These are phyloP conservation scores for Piper longum DNA, from an alignment of 164 flowering plant species.

Conservation along the genomic window DNA sequence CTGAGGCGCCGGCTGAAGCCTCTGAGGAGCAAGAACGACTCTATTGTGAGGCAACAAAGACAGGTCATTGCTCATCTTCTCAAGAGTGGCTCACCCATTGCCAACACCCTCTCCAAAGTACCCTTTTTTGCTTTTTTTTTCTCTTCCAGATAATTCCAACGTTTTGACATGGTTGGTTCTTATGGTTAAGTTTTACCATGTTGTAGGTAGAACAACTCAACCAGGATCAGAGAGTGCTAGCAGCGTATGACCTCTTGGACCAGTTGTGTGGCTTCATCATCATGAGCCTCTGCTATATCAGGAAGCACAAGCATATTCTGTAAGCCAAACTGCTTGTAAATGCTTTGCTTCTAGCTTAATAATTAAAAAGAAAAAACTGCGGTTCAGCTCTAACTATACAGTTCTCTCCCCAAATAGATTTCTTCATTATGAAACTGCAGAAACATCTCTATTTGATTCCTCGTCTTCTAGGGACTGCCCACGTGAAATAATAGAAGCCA, in stretches of 20 bases:
- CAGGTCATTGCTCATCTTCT: slow-evolving; percentile 53
- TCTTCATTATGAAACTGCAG: background rate
- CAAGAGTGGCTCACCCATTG: slow-evolving; percentile 30
- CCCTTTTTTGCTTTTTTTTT: background rate
- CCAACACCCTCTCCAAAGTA: slow-evolving; percentile 43
- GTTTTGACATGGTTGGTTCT: background rate
- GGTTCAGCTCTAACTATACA: too few relatives aligned
- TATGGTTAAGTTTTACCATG: background rate
- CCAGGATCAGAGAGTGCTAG: slow-evolving; percentile 31
- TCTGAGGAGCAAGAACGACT: slow-evolving; percentile 45
- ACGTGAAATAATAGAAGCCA: slow-evolving; percentile 68
- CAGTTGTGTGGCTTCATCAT: slow-evolving; percentile 51
- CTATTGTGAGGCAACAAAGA: slow-evolving; percentile 36
- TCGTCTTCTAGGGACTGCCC: slow-evolving; percentile 53
- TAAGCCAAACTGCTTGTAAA: background rate
- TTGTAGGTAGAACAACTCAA: slow-evolving; percentile 59
- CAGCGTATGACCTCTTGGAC: slow-evolving; percentile 51
- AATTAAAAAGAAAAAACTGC: too few relatives aligned
- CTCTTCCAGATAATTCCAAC: background rate
- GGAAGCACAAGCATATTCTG: slow-evolving; percentile 38
- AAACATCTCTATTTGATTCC: background rate
- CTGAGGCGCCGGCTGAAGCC: slow-evolving; percentile 56
- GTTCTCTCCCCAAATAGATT: background rate
- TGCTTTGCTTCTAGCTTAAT: background rate
- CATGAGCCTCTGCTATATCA: slow-evolving; percentile 43